phyloP scores from a whole-genome alignment of 805 yeast species.

The Metschnikowia borealis region DNA sequence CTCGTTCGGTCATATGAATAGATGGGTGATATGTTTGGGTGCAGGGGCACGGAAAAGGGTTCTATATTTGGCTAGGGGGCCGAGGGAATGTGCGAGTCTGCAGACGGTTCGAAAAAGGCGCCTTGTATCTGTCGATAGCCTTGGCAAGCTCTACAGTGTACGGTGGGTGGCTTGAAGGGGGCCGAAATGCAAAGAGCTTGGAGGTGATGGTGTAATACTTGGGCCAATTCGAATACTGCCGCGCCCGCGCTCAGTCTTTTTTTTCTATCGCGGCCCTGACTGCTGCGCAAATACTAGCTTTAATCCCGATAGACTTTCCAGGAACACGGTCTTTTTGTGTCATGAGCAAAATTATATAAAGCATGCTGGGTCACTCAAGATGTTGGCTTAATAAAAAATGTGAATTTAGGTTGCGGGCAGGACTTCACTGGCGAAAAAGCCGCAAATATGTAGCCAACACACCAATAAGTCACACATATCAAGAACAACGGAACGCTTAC shows the following conservation, averaged over 20 bases:
- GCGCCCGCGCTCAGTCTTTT: slow-evolving; percentile 5
- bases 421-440: too few species aligned
- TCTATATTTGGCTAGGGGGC: not conserved
- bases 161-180: not conserved
- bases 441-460: too few species aligned
- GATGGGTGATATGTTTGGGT: slow-evolving; percentile 6
- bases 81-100: not conserved
- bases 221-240: not conserved
- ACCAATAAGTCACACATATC: too few species aligned
- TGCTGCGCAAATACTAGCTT: not conserved
- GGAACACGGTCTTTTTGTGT: too few species aligned
- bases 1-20: slow-evolving; percentile 57
- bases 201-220: not conserved
- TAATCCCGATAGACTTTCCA: too few species aligned
- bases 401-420: too few species aligned
- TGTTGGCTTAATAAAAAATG: too few species aligned
- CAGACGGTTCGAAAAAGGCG: not conserved
- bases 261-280: not conserved
- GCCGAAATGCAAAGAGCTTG: not conserved
- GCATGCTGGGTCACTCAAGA: too few species aligned
- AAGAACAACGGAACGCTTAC: not conserved
- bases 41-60: not conserved
- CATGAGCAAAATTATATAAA: too few species aligned
- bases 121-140: not conserved
- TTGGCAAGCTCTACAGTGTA: not conserved